Evolutionary conservation across 75 land plant species (phyloP), one percentile per base, ranked within the genome.

Genomic region (Adiantum capillusveneris): DNA sequence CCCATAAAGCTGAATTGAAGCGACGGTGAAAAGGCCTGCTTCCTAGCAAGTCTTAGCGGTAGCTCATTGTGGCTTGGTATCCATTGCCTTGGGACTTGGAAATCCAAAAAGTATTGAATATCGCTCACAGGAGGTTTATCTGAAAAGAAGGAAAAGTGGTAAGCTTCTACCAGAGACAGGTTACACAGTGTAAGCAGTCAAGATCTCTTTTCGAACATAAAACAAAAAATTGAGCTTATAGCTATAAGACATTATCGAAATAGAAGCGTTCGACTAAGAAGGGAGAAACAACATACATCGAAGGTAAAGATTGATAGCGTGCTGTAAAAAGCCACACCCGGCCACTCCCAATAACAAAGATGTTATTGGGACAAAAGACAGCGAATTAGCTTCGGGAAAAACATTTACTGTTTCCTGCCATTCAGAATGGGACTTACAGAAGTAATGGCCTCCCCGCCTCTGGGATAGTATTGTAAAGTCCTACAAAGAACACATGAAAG

Each of bases 11-110:
- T 73, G 60, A 90, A 83, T 41, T 79, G 90, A 65, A 90, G 16
- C 0, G 78, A 24, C 22, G 90, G 84, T 14, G 51, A 53, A 28
- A 71, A 60, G 7, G 66, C 30, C 36, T 61, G 76, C 26, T 61
- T 74, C 20, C 72, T 60, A 0, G 67, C 67, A 71, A 74, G 93
- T 19, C 84, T 68, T 62, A 88, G 88, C 29, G 92, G 74, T 29
- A 87, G 72, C 63, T 87, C 92, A 73, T 63, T 63, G 46, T 62
- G 75, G 49, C 69, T 26, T 19, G 95, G 90, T 44, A 90, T 83
- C 96, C 90, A 90, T 50, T 86, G 86, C 27, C 68, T 67, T 17
- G 87, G 87, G 68, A 83, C 72, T 81, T 86, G 90, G 42, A 85
- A 90, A 44, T 86, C 87, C 75, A 86, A 67, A 60, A 90, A 90